Conservation (phyloP, 2,329 filamentous ascomycete species). For the Berkeleyomyces rouxiae region DNA sequence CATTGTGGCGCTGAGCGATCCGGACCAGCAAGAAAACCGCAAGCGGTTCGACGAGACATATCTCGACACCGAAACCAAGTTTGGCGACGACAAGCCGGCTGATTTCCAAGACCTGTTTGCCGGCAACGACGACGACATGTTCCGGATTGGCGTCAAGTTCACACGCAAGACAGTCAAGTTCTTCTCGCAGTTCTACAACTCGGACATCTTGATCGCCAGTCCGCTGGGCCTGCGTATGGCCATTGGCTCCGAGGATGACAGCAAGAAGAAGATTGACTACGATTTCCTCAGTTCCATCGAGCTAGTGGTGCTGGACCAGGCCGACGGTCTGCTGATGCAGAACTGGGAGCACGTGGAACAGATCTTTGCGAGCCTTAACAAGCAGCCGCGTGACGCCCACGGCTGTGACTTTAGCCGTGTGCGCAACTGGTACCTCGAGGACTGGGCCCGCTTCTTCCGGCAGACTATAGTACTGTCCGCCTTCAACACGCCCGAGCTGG, state of each 20-base stretch:
- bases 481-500: conserved; percentile 78
- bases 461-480: conserved; percentile 71
- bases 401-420: conserved; percentile 89
- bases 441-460: conserved; percentile 60
- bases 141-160: conserved; percentile 89
- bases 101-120: conserved; percentile 83
- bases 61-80: conserved; percentile 45
- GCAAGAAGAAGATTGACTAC: conserved; percentile 47
- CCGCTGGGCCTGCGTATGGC: conserved; percentile 80
- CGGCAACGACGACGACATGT: conserved; percentile 95
- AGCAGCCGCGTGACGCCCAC: conserved; percentile 75
- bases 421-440: conserved; percentile 82
- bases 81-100: conserved; percentile 57
- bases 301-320: conserved; percentile 76
- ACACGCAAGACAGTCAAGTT: conserved; percentile 91
- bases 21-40: conserved; percentile 88
- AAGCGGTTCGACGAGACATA: conserved; percentile 83
- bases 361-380: conserved; percentile 81
- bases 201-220: conserved; percentile 84
- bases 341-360: conserved; percentile 95
- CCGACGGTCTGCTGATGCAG: conserved; percentile 88
- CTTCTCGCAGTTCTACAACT: conserved; percentile 90
- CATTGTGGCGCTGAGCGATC: conserved; percentile 58
- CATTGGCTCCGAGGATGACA: conserved; percentile 59
- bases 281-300: conserved; percentile 94